Evolutionary conservation across 2,329 filamentous ascomycete genomes (phyloP).

Genomic region (Aureobasidium musti): DNA sequence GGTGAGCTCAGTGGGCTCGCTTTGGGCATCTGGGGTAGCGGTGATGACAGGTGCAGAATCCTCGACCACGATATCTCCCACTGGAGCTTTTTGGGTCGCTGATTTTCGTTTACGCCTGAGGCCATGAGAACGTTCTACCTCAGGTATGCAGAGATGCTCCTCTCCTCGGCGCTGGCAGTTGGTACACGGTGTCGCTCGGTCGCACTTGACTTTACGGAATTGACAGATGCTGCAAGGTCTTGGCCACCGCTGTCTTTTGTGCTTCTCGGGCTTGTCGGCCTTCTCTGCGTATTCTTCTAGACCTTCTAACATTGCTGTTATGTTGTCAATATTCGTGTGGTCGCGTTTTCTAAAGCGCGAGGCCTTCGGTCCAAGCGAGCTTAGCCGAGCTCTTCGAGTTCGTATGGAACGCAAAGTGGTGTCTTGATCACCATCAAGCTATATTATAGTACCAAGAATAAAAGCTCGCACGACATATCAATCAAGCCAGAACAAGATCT

Average conservation of each 20-base stretch:
- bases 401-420: not conserved
- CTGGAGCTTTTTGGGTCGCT: not conserved
- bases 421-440: not conserved
- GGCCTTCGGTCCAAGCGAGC: not conserved
- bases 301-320: not conserved
- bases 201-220: slow-evolving; percentile 10
- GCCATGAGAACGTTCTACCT: not conserved
- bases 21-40: not conserved
- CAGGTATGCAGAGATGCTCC: not conserved
- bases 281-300: slow-evolving; percentile 3
- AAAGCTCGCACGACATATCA: no score
- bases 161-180: not conserved
- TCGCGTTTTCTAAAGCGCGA: not conserved
- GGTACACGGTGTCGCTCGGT: slow-evolving; percentile 3
- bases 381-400: not conserved
- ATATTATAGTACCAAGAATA: no score
- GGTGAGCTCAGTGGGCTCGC: not conserved
- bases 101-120: not conserved
- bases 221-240: not conserved
- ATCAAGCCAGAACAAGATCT: no score
- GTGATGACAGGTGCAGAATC: not conserved
- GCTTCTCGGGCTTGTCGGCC: not conserved
- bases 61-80: not conserved
- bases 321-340: not conserved
- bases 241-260: not conserved